Base-by-base conservation (phyloP, 345 rosid species). In the Syzygium aromaticum region DNA sequence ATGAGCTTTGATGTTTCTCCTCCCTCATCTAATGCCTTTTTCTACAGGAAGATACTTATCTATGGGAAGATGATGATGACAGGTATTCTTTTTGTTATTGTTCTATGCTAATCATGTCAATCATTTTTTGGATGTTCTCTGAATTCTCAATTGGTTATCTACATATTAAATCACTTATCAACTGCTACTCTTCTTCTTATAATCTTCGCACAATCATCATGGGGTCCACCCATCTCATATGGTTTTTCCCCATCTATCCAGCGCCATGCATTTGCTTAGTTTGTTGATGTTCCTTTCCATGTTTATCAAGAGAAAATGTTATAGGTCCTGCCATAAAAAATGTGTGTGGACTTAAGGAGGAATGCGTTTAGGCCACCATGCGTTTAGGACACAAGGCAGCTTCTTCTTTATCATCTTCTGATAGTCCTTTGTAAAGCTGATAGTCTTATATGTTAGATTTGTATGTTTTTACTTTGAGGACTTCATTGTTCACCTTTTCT, bases 1-100 rank as follows among this genome's bases (percentile, higher is more conserved):
- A 28, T n/a, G 85, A 77, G 28, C 27, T 38, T 30, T 86, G 46
- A 86, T 86, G 43, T 53, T 67, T 59, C 54, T 64, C 51, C 56
- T 87, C 51, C 86, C 21, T 67, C 5, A 52, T 63, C 21, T 28
- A 57, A 40, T 54, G 13, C 21, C 28, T 87, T 84, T 59, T 88
- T 87, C 83, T 52, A 84, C 94, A 97, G 98, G 99, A 97, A 91
- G 98, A 98, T 89, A 96, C 99, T 38, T 95, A 96, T 88, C 89
- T 96, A 52, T 98, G 99, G 99, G 99, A 98, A 91, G 99, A 98
- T 78, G 97, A 95, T 27, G 99, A 98, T 67, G 98, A 96, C 49
- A 89, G 99, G 97, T 97, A 90, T 52, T 52, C 49, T 49, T 52
- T 49, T 54, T 0, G 7, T 11, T 54, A 54, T 51, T 46, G 46